phyloP scores from a whole-genome alignment of 2,329 filamentous ascomycete species.

The Ceratocystis alfenasii region DNA sequence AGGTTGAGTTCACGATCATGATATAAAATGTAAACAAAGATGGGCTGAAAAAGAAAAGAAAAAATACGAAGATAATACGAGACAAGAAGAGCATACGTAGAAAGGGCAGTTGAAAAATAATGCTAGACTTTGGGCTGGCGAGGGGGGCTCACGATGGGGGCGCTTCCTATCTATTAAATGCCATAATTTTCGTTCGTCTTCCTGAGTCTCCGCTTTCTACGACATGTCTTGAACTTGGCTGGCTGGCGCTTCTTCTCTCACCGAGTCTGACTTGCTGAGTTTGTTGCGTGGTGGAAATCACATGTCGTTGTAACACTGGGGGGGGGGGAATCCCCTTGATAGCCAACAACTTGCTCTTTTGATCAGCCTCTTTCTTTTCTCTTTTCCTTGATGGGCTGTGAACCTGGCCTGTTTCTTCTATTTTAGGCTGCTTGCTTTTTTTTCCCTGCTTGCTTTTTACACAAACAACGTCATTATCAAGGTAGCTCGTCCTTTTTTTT shows the following conservation, averaged over 20 bases:
- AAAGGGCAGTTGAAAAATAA: not conserved
- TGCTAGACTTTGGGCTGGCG: not conserved
- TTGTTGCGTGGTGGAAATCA: constrained; percentile 1
- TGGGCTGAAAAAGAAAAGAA: not conserved
- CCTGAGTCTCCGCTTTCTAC: constrained; percentile 8
- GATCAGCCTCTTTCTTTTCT: not conserved
- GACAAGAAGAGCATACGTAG: not conserved
- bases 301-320: not conserved
- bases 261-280: not conserved
- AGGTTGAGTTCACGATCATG: not conserved
- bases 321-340: not conserved
- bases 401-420: not conserved
- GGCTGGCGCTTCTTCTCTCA: not conserved
- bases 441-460: not conserved
- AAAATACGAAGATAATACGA: not conserved
- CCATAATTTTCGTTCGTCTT: not conserved
- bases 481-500: not conserved
- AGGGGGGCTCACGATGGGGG: not conserved
- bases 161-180: not conserved
- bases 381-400: not conserved
- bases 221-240: constrained; percentile 6
- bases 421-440: not conserved
- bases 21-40: not conserved
- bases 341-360: not conserved
- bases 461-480: constrained; percentile 1